A percentile compares a stretch with the other conserved stretches of the same genome.
Evolutionary conservation across 345 rosid species (phyloP).

Genomic region (Cardiospermum halicacabum): DNA sequence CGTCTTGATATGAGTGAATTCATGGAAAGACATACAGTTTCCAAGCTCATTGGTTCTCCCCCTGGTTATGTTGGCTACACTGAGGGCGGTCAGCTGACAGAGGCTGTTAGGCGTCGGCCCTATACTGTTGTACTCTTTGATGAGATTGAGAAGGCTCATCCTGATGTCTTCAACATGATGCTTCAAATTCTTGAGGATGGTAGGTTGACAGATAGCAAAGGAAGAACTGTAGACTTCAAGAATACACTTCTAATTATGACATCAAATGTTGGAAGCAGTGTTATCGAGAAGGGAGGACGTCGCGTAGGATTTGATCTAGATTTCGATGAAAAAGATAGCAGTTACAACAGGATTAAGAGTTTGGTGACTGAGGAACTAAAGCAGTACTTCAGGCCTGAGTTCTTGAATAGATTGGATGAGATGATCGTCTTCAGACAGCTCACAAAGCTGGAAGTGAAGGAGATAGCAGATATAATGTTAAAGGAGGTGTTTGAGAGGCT

Average conservation of each 20-base stretch:
- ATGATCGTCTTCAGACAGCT: constrained; percentile 95
- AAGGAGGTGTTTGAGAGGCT: constrained; percentile 81
- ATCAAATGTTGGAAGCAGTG: constrained; percentile 94
- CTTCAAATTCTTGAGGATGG: constrained; percentile 99
- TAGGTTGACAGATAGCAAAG: constrained; percentile 94
- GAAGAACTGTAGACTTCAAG: constrained; percentile 96
- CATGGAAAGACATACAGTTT: constrained; percentile 97
- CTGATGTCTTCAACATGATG: constrained; percentile 99
- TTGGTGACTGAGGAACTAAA: constrained; percentile 88
- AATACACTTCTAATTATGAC: constrained; percentile 98
- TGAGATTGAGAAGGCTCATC: constrained; percentile 98
- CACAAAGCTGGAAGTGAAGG: constrained; percentile 87
- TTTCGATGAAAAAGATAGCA: constrained; percentile 87
- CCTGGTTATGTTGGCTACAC: constrained; percentile 99
- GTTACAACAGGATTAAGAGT: constrained; percentile 88
- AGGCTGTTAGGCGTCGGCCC: constrained; percentile 95
- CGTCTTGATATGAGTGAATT: constrained; percentile 99
- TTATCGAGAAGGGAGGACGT: constrained; percentile 90
- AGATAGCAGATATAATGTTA: constrained; percentile 90
- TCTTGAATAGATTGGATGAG: constrained; percentile 92
- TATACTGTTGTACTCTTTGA: constrained; percentile 90
- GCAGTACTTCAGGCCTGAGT: constrained; percentile 92
- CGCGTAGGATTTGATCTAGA: constrained; percentile 90
- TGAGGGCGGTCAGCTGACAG: constrained; percentile 95
- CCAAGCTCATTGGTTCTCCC: constrained; percentile 97